Percentiles rank a stretch among this genome's conserved stretches.
Conservation (phyloP, 192 early-diverging fungal species). For the Phlyctochytrium planicorne region DNA sequence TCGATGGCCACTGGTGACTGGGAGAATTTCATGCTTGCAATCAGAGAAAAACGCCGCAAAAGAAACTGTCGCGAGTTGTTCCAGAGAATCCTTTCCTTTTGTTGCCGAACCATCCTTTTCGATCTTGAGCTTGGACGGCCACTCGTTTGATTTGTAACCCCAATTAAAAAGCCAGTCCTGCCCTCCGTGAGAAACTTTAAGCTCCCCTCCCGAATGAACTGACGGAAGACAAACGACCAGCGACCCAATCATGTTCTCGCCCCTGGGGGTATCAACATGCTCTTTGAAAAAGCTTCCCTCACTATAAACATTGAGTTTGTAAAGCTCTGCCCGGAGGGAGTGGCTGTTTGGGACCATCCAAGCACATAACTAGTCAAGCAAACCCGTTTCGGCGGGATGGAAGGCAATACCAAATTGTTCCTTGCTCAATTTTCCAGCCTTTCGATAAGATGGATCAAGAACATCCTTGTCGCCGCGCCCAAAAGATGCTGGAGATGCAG, state of each 20-base stretch:
- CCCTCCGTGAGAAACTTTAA: not conserved
- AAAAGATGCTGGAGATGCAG: conserved; percentile 2
- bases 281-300: conserved; percentile 19
- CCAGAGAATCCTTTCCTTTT: too few relatives aligned
- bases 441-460: not conserved
- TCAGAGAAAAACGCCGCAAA: conserved; percentile 23
- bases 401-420: not conserved
- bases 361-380: conserved; percentile 1
- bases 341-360: not conserved
- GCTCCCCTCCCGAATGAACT: conserved; percentile 3
- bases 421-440: conserved; percentile 1
- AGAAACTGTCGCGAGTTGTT: too few relatives aligned
- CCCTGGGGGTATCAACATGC: conserved; percentile 22
- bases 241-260: conserved; percentile 23
- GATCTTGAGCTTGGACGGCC: too few relatives aligned
- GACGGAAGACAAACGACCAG: conserved; percentile 26
- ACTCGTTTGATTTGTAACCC: too few relatives aligned
- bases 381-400: not conserved
- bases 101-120: too few relatives aligned
- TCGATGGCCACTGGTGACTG: conserved; percentile 8
- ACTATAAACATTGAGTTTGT: conserved; percentile 25
- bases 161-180: not conserved
- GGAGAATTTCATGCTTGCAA: conserved; percentile 17
- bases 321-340: conserved; percentile 4
- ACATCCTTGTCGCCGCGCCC: not conserved